Base-by-base conservation (phyloP, 768 basidiomycete species). In the Mycena vitilis region DNA sequence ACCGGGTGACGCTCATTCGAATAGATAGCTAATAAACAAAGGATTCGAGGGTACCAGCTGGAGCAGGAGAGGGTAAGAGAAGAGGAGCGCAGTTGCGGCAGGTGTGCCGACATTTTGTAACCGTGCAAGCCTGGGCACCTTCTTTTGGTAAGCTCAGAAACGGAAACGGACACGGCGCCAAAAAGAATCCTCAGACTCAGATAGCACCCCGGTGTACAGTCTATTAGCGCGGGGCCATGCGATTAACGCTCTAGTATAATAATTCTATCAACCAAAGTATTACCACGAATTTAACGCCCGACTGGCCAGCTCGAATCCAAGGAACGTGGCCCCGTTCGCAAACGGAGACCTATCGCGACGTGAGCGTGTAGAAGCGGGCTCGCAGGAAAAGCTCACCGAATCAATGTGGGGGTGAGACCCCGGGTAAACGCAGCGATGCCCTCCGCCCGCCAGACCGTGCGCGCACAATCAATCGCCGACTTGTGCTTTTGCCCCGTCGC, bases 311-410 rank as follows among this genome's bases (percentile, higher is more conserved):
- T 99, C 97, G 75, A 96, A 98, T 1, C 95, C 96, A 64, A 97
- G 88, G 86, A 98, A 99, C 0, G 97, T 99, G 1, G 95, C 95
- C 22, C 96, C 97, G 73, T 98, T 99, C 13, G 96, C 96, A 74
- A 98, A 97, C 0, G 96, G 96, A 3, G 95, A 96, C 74, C 95
- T 96, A n/a, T 9, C 54, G 68, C 47, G 25, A 65, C 45, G 65
- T 57, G 57, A 44, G 55, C 22, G 10, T 16, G 5, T 55, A 63
- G 40, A 66, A 20, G 25, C 55, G 61, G 25, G 47, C 63, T 30
- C 25, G 51, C 45, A 60, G 66, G n/a, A 63, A 49, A 65, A 15
- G 82, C 87, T 62, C 68, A 92, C 95, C 96, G 86, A 76, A 98
- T 95, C 67, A 99, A 84, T 10, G 97, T 98, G 25, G 97, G 97